A percentile compares a stretch with the other conserved stretches of the same genome.
These are phyloP conservation scores for Urtica urens DNA, from an alignment of 306 rosid species.

Conservation along the genomic window DNA sequence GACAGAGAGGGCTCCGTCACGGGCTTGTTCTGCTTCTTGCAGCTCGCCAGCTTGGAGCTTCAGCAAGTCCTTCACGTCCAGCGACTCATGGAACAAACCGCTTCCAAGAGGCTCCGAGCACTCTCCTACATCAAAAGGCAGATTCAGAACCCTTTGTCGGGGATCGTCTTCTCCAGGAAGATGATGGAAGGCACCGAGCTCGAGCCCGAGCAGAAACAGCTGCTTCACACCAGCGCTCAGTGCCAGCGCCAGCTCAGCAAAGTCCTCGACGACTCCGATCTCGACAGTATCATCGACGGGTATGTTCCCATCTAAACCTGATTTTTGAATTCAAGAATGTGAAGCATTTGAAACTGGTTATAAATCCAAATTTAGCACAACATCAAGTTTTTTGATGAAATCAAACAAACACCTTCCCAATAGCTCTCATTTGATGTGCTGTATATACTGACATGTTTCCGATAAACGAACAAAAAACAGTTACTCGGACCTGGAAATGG, in stretches of 20 bases:
- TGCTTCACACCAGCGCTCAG: slow-evolving; percentile 53
- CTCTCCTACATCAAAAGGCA: slow-evolving; percentile 70
- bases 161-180: slow-evolving; percentile 51
- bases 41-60: slow-evolving; percentile 83
- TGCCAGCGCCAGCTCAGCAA: slow-evolving; percentile 87
- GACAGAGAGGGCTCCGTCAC: slow-evolving; percentile 62
- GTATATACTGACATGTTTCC: not conserved
- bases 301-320: too few species aligned
- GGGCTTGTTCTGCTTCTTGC: slow-evolving; percentile 92
- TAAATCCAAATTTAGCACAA: too few species aligned
- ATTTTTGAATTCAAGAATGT: too few species aligned
- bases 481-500: slow-evolving; percentile 82
- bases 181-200: slow-evolving; percentile 68
- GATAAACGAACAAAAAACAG: slow-evolving; percentile 20
- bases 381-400: too few species aligned
- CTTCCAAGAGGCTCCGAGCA: slow-evolving; percentile 66
- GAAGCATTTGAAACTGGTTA: too few species aligned
- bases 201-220: slow-evolving; percentile 55
- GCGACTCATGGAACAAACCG: slow-evolving; percentile 70
- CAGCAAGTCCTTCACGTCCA: slow-evolving; percentile 80
- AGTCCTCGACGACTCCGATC: slow-evolving; percentile 82
- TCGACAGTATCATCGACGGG: slow-evolving; percentile 84
- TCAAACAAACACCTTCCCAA: too few species aligned
- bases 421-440: too few species aligned
- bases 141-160: slow-evolving; percentile 54